phyloP scores from a whole-genome alignment of 192 early-diverging fungal genomes.

The Backusella westeae region DNA sequence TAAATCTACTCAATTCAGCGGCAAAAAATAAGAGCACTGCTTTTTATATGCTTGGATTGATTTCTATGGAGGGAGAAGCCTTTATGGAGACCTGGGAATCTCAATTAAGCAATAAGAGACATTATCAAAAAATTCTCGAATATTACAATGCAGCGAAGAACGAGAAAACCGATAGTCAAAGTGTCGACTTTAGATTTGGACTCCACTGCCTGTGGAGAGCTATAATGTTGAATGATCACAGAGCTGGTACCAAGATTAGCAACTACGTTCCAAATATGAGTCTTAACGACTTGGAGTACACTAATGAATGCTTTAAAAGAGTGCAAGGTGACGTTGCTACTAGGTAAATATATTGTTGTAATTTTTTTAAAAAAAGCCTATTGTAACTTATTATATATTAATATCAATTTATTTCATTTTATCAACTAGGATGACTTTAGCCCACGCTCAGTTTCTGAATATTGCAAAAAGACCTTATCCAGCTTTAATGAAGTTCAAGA shows the following conservation, averaged over 20 bases:
- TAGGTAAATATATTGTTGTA: not conserved
- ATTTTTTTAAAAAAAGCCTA: not conserved
- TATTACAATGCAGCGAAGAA: not conserved
- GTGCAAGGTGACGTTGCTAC: not conserved
- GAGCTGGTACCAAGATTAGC: not conserved
- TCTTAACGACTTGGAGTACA: not conserved
- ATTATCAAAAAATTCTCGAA: not conserved
- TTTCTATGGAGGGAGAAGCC: not conserved
- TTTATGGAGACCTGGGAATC: not conserved
- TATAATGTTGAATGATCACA: not conserved
- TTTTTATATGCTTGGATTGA: not conserved
- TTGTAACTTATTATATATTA: not conserved
- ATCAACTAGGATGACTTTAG: slow-evolving; percentile 1
- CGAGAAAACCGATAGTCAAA: not conserved
- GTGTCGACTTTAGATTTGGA: not conserved
- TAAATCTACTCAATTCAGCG: not conserved
- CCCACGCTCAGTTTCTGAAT: not conserved
- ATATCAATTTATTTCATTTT: not conserved
- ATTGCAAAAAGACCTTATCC: not conserved
- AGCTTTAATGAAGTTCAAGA: not conserved
- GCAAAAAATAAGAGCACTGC: not conserved
- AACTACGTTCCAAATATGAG: not conserved
- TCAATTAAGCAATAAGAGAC: not conserved
- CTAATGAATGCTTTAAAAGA: not conserved
- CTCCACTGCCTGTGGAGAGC: not conserved